phyloP scores from a whole-genome alignment of 768 basidiomycete species.

The Tylopilus sp. region DNA sequence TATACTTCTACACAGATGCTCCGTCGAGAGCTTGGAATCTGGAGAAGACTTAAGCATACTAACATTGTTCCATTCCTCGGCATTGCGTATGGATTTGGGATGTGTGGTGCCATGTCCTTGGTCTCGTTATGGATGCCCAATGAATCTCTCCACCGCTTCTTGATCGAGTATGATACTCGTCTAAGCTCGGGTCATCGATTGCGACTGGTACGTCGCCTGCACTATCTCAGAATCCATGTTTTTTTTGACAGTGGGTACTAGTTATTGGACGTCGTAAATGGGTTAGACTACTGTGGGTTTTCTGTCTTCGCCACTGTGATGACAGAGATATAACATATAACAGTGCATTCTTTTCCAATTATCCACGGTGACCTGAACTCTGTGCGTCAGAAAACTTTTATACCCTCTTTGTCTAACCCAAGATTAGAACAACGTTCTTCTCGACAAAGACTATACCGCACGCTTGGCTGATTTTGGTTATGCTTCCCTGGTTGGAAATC shows the following conservation, averaged over 20 bases:
- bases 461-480: not conserved
- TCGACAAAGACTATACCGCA: not conserved
- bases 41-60: slow-evolving; percentile 23
- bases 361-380: not conserved
- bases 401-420: not conserved
- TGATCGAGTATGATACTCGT: not conserved
- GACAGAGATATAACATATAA: not conserved
- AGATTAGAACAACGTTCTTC: not conserved
- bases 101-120: slow-evolving; percentile 19
- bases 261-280: not conserved
- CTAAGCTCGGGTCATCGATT: not conserved
- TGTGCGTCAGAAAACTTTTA: not conserved
- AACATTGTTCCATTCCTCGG: slow-evolving; percentile 27
- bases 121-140: slow-evolving; percentile 33
- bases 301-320: too few species aligned
- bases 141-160: slow-evolving; percentile 1
- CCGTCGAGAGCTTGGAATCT: slow-evolving; percentile 29
- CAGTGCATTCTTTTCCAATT: not conserved
- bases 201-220: not conserved
- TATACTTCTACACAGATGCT: slow-evolving; percentile 9
- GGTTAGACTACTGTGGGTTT: not conserved
- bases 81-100: slow-evolving; percentile 20
- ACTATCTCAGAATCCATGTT: too few species aligned
- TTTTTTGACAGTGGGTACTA: not conserved
- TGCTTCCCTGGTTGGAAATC: not conserved